A percentile compares a stretch with the other conserved stretches of the same genome.
These are phyloP conservation scores for Neospermospora avenae DNA, from an alignment of 2,329 filamentous ascomycete genomes.

Conservation along the genomic window DNA sequence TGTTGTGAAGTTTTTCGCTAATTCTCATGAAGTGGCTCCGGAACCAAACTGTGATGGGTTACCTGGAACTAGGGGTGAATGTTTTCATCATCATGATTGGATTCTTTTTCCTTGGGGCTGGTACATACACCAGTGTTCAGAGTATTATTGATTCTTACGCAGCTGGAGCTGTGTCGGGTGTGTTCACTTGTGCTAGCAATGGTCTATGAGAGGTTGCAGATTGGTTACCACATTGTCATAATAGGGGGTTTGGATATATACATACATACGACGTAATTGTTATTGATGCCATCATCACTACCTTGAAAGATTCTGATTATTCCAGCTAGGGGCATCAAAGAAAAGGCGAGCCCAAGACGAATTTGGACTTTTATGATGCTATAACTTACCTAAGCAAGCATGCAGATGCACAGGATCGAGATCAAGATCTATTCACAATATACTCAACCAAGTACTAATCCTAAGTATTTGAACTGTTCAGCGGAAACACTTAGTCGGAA, in stretches of 20 bases:
- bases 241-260: neutral
- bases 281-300: neutral
- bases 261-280: neutral
- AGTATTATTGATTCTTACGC: constrained; percentile 72
- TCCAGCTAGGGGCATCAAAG: neutral
- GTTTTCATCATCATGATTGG: constrained; percentile 70
- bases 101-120: constrained; percentile 75
- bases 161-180: constrained; percentile 59
- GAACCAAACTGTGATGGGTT: constrained; percentile 38
- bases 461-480: too few relatives aligned
- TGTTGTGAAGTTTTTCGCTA: too few relatives aligned
- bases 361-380: too few relatives aligned
- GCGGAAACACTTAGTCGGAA: too few relatives aligned
- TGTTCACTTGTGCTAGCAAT: constrained; percentile 73
- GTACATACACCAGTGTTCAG: constrained; percentile 77
- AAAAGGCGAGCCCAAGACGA: neutral
- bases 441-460: too few relatives aligned
- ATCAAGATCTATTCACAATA: too few relatives aligned
- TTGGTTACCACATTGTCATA: neutral
- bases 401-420: too few relatives aligned
- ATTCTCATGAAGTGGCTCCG: constrained; percentile 23
- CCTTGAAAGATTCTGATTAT: neutral
- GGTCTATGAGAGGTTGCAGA: constrained; percentile 46
- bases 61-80: constrained; percentile 62
- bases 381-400: too few relatives aligned